Base-by-base conservation (phyloP, 495 filamentous ascomycete genomes). In the Daldinia childiae region DNA sequence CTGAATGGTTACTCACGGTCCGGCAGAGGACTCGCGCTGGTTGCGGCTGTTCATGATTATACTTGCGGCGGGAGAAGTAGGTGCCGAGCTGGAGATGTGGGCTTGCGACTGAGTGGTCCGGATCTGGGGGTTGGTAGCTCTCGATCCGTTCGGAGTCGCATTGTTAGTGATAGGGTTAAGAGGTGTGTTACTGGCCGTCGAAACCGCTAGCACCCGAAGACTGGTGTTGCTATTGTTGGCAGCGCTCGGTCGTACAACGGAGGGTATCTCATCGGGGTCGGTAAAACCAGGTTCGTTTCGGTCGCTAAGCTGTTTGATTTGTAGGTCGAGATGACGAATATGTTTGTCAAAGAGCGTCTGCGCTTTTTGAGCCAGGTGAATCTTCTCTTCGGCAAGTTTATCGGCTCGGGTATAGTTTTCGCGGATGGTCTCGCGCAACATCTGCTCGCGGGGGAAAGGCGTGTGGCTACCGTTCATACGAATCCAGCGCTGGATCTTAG, bases 401-500 rank as follows among this genome's bases (percentile, higher is more conserved):
- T 92, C 85, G 38, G 90, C 90, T 69, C 83, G 84, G 45, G 90
- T 89, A 64, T 90, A 92, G 72, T 90, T 91, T 64, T 92, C 87
- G 29, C 87, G 78, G 58, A 97, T 93, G 38, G 85, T 85, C 45
- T 89, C 90, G 54, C 85, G 82, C 73, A 93, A 91, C 19, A 86
- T 80, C 26, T 92, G 90, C 79, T 99, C 95, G 76, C 96, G 95
- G 0, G 95, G 92, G 74, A 97, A 93, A n/a, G 88, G 83, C 17
- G 87, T 81, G 64, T 93, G 86, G 76, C 92, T 93, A 61, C 95
- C 93, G 77, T 97, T 91, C 17, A 88, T 64, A 77, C 92, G 94
- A 80, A 98, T 91, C 82, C 90, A 95, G 79, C 94, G 97, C 78
- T 99, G 95, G 58, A 99, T 86, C 71, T 89, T 91, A 64, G 76